A percentile compares a stretch with the other conserved stretches of the same genome.
Conservation (phyloP, 2,329 filamentous ascomycete genomes). For the Plenodomus tracheiphilus region DNA sequence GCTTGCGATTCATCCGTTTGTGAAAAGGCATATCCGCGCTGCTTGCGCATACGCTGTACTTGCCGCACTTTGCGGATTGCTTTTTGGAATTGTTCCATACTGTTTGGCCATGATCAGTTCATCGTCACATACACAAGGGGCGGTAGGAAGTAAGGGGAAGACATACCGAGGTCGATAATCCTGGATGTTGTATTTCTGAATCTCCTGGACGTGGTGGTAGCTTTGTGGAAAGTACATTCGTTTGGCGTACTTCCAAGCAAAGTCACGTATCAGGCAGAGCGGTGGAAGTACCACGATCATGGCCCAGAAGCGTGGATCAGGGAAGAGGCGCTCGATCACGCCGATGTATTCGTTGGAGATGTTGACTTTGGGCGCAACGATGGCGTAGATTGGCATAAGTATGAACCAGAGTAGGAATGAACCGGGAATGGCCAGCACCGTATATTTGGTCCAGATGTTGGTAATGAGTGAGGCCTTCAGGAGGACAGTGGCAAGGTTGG, state of each 20-base stretch:
- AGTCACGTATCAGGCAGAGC: slow-evolving; percentile 83
- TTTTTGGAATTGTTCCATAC: slow-evolving; percentile 99
- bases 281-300: slow-evolving; percentile 80
- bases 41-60: slow-evolving; percentile 98
- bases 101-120: slow-evolving; percentile 41
- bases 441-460: slow-evolving; percentile 99
- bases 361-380: slow-evolving; percentile 77
- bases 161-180: slow-evolving; percentile 91
- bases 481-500: slow-evolving; percentile 89
- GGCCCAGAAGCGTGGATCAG: slow-evolving; percentile 85
- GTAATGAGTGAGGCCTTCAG: slow-evolving; percentile 94
- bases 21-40: slow-evolving; percentile 96
- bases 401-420: slow-evolving; percentile 89
- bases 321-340: slow-evolving; percentile 78
- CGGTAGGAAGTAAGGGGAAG: background rate
- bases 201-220: slow-evolving; percentile 98
- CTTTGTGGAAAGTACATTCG: slow-evolving; percentile 95
- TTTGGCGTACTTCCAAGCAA: slow-evolving; percentile 96
- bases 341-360: slow-evolving; percentile 86
- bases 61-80: slow-evolving; percentile 97
- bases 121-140: background rate
- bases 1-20: slow-evolving; percentile 97
- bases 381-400: slow-evolving; percentile 86
- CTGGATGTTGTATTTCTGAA: slow-evolving; percentile 99
- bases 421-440: slow-evolving; percentile 91